These are phyloP conservation scores for Eimeria acervulina DNA, from an alignment of 169 alveolate genomes.

Conservation along the genomic window DNA sequence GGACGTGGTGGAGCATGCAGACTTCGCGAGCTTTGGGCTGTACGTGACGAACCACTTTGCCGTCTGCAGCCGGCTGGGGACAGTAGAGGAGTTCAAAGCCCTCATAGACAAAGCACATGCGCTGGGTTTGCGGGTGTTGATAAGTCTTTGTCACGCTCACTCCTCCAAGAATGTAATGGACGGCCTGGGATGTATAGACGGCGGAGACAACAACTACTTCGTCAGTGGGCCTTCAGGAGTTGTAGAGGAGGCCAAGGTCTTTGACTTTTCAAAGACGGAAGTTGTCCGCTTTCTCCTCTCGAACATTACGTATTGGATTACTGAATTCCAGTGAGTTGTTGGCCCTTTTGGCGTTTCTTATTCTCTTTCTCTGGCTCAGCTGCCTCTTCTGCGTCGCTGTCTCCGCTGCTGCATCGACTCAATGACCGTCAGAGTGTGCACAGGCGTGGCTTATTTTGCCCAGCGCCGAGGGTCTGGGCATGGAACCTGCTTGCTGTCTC, in stretches of 20 bases:
- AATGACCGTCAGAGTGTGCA: too few relatives aligned
- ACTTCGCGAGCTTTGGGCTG: constrained; percentile 94
- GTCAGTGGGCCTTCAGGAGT: constrained; percentile 94
- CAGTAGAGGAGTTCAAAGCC: constrained; percentile 95
- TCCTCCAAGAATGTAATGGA: constrained; percentile 94
- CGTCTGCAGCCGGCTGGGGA: constrained; percentile 94
- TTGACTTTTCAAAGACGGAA: constrained; percentile 93
- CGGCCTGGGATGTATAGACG: constrained; percentile 95
- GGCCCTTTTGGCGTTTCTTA: background rate
- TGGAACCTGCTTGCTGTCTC: background rate
- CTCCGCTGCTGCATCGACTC: background rate
- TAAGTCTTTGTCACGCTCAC: constrained; percentile 94
- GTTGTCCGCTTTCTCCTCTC: constrained; percentile 94
- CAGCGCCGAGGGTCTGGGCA: background rate
- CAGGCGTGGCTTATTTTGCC: background rate
- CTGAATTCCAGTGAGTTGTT: constrained; percentile 88
- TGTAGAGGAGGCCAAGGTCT: constrained; percentile 94
- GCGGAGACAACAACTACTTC: constrained; percentile 93
- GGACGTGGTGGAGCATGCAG: constrained; percentile 96
- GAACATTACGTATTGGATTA: constrained; percentile 92
- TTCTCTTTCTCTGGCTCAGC: background rate
- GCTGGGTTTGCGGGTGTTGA: constrained; percentile 90
- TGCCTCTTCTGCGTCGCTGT: background rate
- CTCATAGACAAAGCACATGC: constrained; percentile 94
- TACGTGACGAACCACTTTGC: constrained; percentile 95